A percentile compares a stretch with the other conserved stretches of the same genome.
Evolutionary conservation across 2,329 filamentous ascomycete genomes (phyloP).

Genomic region (Fusarium sp.): DNA sequence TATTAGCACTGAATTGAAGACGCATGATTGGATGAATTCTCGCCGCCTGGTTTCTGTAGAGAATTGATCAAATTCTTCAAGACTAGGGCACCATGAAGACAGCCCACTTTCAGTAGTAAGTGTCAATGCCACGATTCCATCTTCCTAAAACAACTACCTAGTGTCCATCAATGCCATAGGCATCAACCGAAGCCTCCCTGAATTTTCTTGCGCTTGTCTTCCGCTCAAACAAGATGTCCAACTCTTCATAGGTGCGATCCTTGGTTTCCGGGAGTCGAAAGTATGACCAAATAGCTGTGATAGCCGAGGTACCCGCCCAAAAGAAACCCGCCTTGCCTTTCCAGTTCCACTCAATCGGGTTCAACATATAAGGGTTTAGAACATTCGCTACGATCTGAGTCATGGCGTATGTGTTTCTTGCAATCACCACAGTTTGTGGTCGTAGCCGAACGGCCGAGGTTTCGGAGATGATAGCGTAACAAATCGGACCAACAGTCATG

Average conservation of each 20-base stretch:
- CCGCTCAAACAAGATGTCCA: slow-evolving; percentile 54
- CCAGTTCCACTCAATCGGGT: slow-evolving; percentile 52
- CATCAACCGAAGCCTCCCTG: slow-evolving; percentile 12
- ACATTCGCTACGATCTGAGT: slow-evolving; percentile 50
- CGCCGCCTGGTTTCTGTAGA: too few species aligned
- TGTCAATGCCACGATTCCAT: too few species aligned
- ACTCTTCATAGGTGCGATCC: slow-evolving; percentile 52
- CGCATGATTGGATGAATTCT: too few species aligned
- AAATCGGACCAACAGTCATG: slow-evolving; percentile 60
- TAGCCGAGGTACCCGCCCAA: slow-evolving; percentile 46
- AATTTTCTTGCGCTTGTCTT: slow-evolving; percentile 56
- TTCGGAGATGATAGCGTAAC: slow-evolving; percentile 60
- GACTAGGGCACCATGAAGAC: too few species aligned
- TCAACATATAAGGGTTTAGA: slow-evolving; percentile 52
- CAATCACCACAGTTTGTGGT: slow-evolving; percentile 60
- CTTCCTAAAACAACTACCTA: too few species aligned
- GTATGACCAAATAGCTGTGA: slow-evolving; percentile 51
- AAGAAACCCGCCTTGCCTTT: slow-evolving; percentile 55
- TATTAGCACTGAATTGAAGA: too few species aligned
- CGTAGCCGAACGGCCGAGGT: slow-evolving; percentile 58
- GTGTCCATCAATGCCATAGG: too few species aligned
- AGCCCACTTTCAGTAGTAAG: too few species aligned
- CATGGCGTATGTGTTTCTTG: slow-evolving; percentile 51
- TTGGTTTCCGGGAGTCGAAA: slow-evolving; percentile 54
- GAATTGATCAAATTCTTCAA: too few species aligned